These are phyloP conservation scores for Prunus padus DNA, from an alignment of 306 rosid genomes.

Conservation along the genomic window DNA sequence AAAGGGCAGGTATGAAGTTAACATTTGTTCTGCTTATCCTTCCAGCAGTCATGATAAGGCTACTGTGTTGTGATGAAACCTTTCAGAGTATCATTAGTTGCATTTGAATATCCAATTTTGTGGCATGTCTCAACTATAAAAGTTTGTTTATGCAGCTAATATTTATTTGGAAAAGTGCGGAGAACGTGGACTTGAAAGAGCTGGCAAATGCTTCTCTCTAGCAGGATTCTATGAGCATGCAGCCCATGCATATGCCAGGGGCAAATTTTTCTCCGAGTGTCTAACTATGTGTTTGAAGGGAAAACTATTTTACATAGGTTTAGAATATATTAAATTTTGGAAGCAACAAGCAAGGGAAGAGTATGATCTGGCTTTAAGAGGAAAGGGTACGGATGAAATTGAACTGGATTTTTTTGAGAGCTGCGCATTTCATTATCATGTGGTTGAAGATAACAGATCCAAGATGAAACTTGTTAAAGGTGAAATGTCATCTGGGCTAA, in stretches of 20 bases:
- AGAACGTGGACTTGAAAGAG: no score
- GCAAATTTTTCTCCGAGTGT: conserved; percentile 48
- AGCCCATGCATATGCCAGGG: conserved; percentile 59
- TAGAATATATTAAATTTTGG: conserved; percentile 52
- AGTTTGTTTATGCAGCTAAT: no score
- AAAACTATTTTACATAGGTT: conserved; percentile 54
- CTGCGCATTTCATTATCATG: conserved; percentile 55
- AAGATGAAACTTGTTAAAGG: conserved; percentile 77
- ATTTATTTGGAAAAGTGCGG: no score
- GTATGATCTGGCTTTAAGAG: conserved; percentile 6
- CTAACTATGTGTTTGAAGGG: conserved; percentile 54
- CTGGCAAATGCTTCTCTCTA: no score
- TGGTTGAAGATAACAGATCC: conserved; percentile 40
- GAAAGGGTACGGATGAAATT: conserved; percentile 27
- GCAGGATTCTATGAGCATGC: conserved; percentile 23
- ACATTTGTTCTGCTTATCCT: no score
- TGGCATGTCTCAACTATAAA: no score
- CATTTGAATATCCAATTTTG: no score
- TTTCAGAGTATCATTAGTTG: no score
- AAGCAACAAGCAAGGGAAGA: conserved; percentile 43
- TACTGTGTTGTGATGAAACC: no score
- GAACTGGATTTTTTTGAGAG: conserved; percentile 58
- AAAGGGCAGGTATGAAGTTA: no score
- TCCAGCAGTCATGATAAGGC: no score
- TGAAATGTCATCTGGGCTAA: conserved; percentile 52